phyloP scores from a whole-genome alignment of 441 rosid genomes.

The Flueggea neowawraea region DNA sequence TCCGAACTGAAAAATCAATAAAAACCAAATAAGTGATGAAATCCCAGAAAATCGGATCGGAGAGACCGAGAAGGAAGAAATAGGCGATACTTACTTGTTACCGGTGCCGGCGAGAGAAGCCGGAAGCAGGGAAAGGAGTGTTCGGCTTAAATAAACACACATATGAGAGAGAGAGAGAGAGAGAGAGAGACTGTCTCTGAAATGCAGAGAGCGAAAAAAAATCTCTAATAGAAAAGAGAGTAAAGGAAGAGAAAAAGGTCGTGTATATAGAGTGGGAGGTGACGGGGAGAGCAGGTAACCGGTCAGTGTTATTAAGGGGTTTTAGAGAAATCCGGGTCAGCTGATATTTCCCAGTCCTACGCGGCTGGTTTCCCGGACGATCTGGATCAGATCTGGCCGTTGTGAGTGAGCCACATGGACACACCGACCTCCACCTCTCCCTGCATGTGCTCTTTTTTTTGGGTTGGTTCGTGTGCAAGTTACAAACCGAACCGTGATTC shows the following conservation, averaged over 20 bases:
- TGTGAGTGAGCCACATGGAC: slow-evolving; percentile 22
- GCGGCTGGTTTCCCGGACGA: slow-evolving; percentile 34
- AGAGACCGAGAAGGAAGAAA: not conserved
- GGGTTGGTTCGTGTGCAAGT: too few species aligned
- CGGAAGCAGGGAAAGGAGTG: not conserved
- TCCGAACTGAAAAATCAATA: not conserved
- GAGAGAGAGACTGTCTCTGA: not conserved
- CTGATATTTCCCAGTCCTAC: slow-evolving; percentile 16
- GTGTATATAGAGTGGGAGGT: not conserved
- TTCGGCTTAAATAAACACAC: not conserved
- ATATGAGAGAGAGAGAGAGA: not conserved
- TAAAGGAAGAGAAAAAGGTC: not conserved
- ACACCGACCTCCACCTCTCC: not conserved
- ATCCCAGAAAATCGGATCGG: not conserved
- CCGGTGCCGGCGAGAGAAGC: not conserved
- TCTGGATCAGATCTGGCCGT: slow-evolving; percentile 19
- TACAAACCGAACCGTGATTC: too few species aligned
- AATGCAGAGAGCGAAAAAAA: not conserved
- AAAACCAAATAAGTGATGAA: not conserved
- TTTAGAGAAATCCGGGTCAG: slow-evolving; percentile 23
- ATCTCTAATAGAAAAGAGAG: not conserved
- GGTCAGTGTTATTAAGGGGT: not conserved
- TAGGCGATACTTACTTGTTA: not conserved
- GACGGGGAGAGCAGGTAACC: slow-evolving; percentile 22
- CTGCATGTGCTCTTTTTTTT: not conserved